Evolutionary conservation across 2,329 filamentous ascomycete genomes (phyloP), one percentile per base, ranked within the genome.

Genomic region (Sclerotinia sclerotiorum): DNA sequence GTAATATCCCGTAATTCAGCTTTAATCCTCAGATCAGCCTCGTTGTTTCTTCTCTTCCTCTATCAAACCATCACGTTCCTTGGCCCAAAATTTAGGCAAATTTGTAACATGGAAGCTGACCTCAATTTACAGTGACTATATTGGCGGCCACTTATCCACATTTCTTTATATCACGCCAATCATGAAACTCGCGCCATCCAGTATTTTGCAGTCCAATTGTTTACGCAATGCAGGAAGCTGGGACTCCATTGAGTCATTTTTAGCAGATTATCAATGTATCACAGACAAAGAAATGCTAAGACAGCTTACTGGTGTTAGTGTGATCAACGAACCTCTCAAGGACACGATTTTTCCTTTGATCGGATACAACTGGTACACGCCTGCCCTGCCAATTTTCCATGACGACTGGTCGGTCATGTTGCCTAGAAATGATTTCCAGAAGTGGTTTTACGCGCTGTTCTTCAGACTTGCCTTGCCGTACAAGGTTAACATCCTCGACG

Each of bases 1-100:
- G 69, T 35, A 71, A 72, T 46, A 66, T 73, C 52, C 70, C 70
- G 69, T 73, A 55, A 67, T 69, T 63, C 11, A 39, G 11, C 27
- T 49, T 21, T 51, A 10, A 24, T 35, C 5, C 6, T 42, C 10
- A 5, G 32, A 8, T 17, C 17, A 49, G 29, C 3, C 3, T 48
- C 24, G 5, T 55, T n/a, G 10, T 5, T 39, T 5, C 13, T 15
- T 11, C 5, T 35, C 1, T 13, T 24, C 2, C 7, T 17, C 11
- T 11, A 21, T 39, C 54, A n/a, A 39, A n/a, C 13, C 5, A n/a
- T 29, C 19, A 15, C 11, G 11, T 39, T 39, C 19, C 21, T 24
- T n/a, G 8, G 32, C 11, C 8, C 13, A 1, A 56, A 4, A 8
- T 4, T 39, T 10, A n/a, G 32, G 15, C 29, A 11, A 56, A 39